phyloP scores from a whole-genome alignment of 805 yeast species.

The Peterozyma xylosa region DNA sequence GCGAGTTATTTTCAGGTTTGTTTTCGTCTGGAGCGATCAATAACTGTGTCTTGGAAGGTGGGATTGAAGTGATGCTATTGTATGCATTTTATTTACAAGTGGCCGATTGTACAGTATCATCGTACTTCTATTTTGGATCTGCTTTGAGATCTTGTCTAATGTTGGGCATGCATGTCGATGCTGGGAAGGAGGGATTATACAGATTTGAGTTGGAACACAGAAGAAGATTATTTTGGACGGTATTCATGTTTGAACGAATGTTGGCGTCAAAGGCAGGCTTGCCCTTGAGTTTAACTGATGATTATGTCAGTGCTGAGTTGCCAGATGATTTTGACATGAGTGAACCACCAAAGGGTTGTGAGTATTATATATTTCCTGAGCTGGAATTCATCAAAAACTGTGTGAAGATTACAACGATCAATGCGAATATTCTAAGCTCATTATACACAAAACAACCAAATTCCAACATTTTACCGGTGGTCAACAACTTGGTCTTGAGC shows the following conservation, averaged over 20 bases:
- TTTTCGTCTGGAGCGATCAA: slow-evolving; percentile 78
- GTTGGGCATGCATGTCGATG: slow-evolving; percentile 77
- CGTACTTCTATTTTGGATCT: slow-evolving; percentile 72
- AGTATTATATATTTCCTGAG: slow-evolving; percentile 67
- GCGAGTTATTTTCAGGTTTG: slow-evolving; percentile 69
- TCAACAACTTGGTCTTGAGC: slow-evolving; percentile 61
- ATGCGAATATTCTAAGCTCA: slow-evolving; percentile 62
- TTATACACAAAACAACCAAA: slow-evolving; percentile 72
- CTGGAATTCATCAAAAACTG: slow-evolving; percentile 72
- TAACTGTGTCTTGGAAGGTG: slow-evolving; percentile 71
- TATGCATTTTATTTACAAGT: slow-evolving; percentile 79
- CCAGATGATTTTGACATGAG: slow-evolving; percentile 68
- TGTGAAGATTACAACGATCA: slow-evolving; percentile 71
- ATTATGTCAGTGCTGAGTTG: slow-evolving; percentile 69
- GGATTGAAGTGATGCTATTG: slow-evolving; percentile 64
- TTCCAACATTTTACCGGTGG: slow-evolving; percentile 66
- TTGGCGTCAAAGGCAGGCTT: slow-evolving; percentile 75
- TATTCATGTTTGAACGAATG: slow-evolving; percentile 51
- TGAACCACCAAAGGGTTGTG: slow-evolving; percentile 51
- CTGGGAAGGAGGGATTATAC: slow-evolving; percentile 53
- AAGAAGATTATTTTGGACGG: slow-evolving; percentile 31
- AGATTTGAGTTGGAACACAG: slow-evolving; percentile 48
- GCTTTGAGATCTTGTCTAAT: slow-evolving; percentile 68
- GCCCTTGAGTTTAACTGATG: slow-evolving; percentile 73
- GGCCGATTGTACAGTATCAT: slow-evolving; percentile 77